These are phyloP conservation scores for barley (Hordeum vulgare) DNA, from an alignment of 176 grass and related monocot species.

Conservation along the genomic window DNA sequence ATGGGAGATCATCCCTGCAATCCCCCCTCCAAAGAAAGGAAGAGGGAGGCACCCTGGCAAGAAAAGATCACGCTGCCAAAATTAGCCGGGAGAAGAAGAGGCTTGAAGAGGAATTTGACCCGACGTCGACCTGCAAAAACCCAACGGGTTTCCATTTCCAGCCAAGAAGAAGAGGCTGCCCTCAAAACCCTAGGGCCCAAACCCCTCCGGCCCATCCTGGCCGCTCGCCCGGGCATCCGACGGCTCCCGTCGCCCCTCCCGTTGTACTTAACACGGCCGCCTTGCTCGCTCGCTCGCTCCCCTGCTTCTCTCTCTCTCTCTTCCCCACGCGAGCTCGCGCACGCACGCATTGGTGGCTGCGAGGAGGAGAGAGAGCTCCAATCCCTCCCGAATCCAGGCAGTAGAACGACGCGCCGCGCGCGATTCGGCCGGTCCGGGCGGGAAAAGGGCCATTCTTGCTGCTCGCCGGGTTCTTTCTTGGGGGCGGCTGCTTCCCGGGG, in stretches of 20 bases:
- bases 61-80: background rate
- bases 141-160: background rate
- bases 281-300: background rate
- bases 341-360: background rate
- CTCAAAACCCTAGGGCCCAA: slow-evolving; percentile 86
- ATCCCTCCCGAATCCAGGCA: slow-evolving; percentile 24
- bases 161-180: background rate
- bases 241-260: background rate
- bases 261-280: slow-evolving; percentile 58
- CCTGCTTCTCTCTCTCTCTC: too few relatives aligned
- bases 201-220: background rate
- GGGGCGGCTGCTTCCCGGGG: background rate
- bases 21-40: background rate
- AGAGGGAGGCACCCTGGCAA: background rate
- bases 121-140: background rate
- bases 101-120: background rate
- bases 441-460: background rate
- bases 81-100: background rate
- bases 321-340: background rate
- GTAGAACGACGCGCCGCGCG: background rate
- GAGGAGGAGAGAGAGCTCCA: background rate
- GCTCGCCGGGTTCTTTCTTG: background rate
- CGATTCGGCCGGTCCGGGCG: slow-evolving; percentile 18
- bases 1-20: background rate
- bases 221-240: slow-evolving; percentile 20